Evolutionary conservation across 176 grass and related monocot species (phyloP).

Genomic region (Rhynchospora tenuis): DNA sequence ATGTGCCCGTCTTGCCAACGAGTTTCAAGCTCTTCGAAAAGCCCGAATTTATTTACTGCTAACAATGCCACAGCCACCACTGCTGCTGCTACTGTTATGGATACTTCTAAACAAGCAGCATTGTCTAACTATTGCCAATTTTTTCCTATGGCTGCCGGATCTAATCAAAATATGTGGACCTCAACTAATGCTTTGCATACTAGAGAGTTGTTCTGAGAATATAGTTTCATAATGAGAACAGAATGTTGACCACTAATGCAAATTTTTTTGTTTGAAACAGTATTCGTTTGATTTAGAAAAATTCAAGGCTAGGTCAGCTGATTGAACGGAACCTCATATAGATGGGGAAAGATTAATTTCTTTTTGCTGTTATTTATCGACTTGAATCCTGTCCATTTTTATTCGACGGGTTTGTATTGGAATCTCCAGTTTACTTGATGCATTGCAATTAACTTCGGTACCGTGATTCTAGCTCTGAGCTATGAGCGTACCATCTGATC

Average conservation of each 20-base stretch:
- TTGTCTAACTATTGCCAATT: constrained; percentile 23
- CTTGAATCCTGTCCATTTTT: constrained; percentile 17
- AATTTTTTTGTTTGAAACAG: neutral
- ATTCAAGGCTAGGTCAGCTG: constrained; percentile 3
- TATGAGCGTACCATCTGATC: neutral
- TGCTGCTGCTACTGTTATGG: neutral
- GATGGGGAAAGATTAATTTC: neutral
- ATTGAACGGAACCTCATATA: neutral
- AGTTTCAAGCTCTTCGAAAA: constrained; percentile 36
- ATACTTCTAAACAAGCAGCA: constrained; percentile 10
- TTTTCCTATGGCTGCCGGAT: constrained; percentile 1
- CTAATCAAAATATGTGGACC: constrained; percentile 20
- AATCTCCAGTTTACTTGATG: neutral
- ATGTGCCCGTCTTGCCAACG: constrained; percentile 83
- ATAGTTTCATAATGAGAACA: neutral
- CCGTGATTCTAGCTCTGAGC: too few species aligned
- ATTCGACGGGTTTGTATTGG: constrained; percentile 16
- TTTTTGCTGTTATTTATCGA: constrained; percentile 1
- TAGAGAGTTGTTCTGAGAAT: constrained; percentile 25
- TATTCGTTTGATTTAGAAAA: constrained; percentile 26
- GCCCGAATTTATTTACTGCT: neutral
- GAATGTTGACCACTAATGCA: constrained; percentile 25
- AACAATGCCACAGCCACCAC: neutral
- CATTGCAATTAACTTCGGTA: neutral
- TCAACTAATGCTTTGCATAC: constrained; percentile 8